phyloP scores from a whole-genome alignment of 805 yeast genomes.

The Saccharomycodes ludwigii region DNA sequence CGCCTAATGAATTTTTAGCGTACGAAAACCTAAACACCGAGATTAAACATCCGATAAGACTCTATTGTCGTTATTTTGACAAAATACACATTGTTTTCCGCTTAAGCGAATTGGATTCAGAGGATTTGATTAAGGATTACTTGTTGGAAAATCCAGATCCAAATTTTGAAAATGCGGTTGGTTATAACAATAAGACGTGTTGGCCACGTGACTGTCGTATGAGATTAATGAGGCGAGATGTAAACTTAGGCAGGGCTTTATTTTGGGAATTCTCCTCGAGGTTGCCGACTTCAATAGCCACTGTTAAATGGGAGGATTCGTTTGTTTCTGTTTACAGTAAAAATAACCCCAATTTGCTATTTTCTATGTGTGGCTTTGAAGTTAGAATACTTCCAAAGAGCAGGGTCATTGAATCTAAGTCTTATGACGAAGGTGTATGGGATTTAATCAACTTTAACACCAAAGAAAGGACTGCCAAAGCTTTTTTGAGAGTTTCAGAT shows the following conservation, averaged over 20 bases:
- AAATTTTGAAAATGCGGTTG: conserved; percentile 72
- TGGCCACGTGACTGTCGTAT: conserved; percentile 93
- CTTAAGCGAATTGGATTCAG: conserved; percentile 61
- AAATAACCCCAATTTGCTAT: conserved; percentile 80
- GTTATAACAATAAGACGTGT: conserved; percentile 78
- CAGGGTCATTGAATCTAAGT: conserved; percentile 40
- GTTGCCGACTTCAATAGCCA: conserved; percentile 62
- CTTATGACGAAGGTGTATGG: conserved; percentile 83
- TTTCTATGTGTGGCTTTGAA: conserved; percentile 93
- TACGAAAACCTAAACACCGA: conserved; percentile 50
- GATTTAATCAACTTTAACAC: conserved; percentile 58
- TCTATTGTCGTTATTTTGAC: conserved; percentile 77
- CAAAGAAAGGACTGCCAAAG: conserved; percentile 81
- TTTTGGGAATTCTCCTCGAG: conserved; percentile 83
- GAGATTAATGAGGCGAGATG: conserved; percentile 85
- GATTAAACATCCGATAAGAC: conserved; percentile 58
- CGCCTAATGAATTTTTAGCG: conserved; percentile 71
- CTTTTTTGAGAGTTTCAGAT: conserved; percentile 70
- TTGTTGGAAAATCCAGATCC: conserved; percentile 86
- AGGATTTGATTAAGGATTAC: conserved; percentile 62
- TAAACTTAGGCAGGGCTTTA: conserved; percentile 80
- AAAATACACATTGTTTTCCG: conserved; percentile 69
- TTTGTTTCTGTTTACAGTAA: conserved; percentile 80
- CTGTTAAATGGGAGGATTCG: conserved; percentile 67
- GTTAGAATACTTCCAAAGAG: conserved; percentile 72